Conservation (phyloP, 164 flowering plant species). For the Tetracentron sinense region DNA sequence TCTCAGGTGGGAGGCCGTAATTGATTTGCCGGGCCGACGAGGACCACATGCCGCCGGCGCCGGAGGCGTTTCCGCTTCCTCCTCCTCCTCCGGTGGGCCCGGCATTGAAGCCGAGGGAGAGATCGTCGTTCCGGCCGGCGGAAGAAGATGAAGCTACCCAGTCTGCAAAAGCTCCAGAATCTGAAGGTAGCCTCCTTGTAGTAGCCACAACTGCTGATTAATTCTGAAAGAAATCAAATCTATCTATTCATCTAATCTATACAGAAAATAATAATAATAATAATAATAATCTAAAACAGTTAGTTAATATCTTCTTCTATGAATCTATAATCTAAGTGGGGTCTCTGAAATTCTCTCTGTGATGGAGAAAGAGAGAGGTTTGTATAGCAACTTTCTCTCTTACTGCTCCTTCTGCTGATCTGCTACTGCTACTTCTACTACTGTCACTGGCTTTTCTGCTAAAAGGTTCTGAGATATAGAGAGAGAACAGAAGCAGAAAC, state of each 20-base stretch:
- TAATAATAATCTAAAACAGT: too few relatives aligned
- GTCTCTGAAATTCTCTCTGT: constrained; percentile 19
- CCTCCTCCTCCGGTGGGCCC: constrained; percentile 22
- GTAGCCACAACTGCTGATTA: constrained; percentile 80
- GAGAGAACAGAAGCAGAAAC: constrained; percentile 14
- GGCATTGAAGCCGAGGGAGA: constrained; percentile 81
- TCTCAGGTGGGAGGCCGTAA: constrained; percentile 53
- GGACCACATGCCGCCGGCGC: constrained; percentile 24
- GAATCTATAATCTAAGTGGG: constrained; percentile 7
- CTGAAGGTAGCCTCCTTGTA: constrained; percentile 54
- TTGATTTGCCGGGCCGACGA: constrained; percentile 34
- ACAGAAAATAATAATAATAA: background rate
- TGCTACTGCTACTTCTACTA: constrained; percentile 6
- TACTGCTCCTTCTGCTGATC: constrained; percentile 11
- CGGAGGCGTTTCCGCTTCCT: constrained; percentile 5
- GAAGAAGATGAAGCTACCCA: constrained; percentile 70
- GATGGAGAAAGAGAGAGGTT: constrained; percentile 6
- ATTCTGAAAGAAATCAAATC: background rate
- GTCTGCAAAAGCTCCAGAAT: constrained; percentile 74
- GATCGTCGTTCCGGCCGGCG: constrained; percentile 49
- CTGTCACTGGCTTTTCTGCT: constrained; percentile 32
- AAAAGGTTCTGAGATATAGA: constrained; percentile 8
- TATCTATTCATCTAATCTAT: background rate
- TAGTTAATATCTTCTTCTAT: too few relatives aligned
- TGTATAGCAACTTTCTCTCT: background rate